Base-by-base conservation (phyloP, 2,329 filamentous ascomycete species). In the Curvularia sp. region DNA sequence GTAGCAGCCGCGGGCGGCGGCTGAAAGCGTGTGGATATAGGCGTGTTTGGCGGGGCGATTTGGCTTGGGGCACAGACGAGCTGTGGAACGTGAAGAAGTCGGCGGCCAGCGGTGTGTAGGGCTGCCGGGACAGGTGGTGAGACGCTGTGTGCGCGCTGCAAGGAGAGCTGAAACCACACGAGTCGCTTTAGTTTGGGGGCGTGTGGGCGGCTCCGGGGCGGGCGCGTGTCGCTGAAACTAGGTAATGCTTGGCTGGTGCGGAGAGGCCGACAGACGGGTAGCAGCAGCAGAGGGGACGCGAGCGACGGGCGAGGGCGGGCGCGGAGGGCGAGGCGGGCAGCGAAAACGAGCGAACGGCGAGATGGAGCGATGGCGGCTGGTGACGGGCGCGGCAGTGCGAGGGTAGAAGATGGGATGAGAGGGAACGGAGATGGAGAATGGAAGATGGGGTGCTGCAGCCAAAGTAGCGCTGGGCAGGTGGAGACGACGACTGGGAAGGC, bases 1-100 rank as follows among this genome's bases (percentile, higher is more conserved):
- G 51, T 54, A 49, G 63, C 73, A 76, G 74, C 75, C 75, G 75
- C 72, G 54, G 54, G 42, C 52, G 63, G 74, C 75, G 74, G 73
- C 75, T 75, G 75, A 52, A 28, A 54, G 64, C 35, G 61, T 57
- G 62, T 47, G 62, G 62, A 63, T 70, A 67, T 68, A 62, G 60
- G 61, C 52, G 53, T 44, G 52, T 30, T 42, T 51, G 50, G 57
- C 31, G 48, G 57, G 41, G 55, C 28, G 38, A 44, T 57, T 63
- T 59, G 50, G 30, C 28, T 30, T 22, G 33, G 42, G 51, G 63
- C 46, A 62, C 53, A 62, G 58, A 51, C 58, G 50, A 48, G 44
- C 59, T 55, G 61, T 56, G 58, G 57, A 57, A 46, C 44, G 64
- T 48, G 62, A 49, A 56, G 24, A 43, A 48, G 35, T 60, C 55